Evolutionary conservation across 306 rosid species (phyloP), one percentile per base, ranked within the genome.

Genomic region (Prunus fruticosa): DNA sequence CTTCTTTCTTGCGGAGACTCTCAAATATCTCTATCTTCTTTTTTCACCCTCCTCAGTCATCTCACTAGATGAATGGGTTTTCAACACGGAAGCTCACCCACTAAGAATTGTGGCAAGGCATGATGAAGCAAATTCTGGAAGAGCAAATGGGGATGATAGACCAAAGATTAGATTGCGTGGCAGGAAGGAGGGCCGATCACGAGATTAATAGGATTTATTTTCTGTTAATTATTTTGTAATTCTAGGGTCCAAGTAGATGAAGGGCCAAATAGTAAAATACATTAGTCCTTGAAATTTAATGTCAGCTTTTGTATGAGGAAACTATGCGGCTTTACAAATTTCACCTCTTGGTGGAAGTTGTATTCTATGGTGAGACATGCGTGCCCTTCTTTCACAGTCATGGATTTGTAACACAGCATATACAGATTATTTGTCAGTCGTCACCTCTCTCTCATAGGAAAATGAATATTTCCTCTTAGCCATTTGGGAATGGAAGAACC

Each of bases 51-150:
- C 97, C 64, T 92, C 99, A 0, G 96, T 91, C 62, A 96, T 96
- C 74, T 70, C 99, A 6, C 86, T 92, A 61, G 99, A 96, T 56
- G 89, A 96, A 76, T 96, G 99, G 99, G 99, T 92, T 64, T 96
- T 96, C 87, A 92, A 91, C 87, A 96, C 97, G 0, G 99, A 92
- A 85, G 99, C 99, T 0, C 99, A 96, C 86, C 99, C 99, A 47
- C 68, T 96, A 60, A 90, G 78, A 84, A 92, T 96, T 64, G 86
- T 87, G 72, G 32, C 91, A 47, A 82, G 93, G 74, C 25, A 60
- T 0, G 89, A 81, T 53, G 93, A 72, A 54, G 81, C 30, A 43
- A 27, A 4, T 41, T 34, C 80, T 65, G 81, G 70, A 72, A 83
- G 67, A 75, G 47, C 83, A 69, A 71, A 82, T 25, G 86, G 61